Conservation (phyloP, 2,329 filamentous ascomycete species). For the Neobulgaria alba region DNA sequence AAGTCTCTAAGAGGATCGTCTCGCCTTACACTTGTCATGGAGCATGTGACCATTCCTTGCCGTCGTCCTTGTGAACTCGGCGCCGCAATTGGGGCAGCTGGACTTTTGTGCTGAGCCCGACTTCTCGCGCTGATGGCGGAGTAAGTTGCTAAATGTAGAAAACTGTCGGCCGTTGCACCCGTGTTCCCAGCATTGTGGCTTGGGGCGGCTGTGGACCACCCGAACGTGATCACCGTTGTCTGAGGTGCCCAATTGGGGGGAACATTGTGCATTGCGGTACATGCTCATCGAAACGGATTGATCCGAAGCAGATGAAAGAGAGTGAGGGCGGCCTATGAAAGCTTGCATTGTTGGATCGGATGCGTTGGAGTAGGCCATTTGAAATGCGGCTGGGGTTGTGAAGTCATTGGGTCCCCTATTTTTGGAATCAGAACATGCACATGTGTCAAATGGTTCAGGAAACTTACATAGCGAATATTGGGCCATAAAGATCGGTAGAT, state of each 20-base stretch:
- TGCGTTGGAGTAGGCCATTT: conserved; percentile 22
- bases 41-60: conserved; percentile 79
- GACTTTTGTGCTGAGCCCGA: conserved; percentile 85
- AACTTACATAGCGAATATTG: conserved; percentile 26
- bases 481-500: conserved; percentile 25
- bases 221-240: conserved; percentile 46
- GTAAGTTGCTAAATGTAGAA: conserved; percentile 89
- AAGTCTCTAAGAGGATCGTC: conserved; percentile 39
- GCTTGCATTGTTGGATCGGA: conserved; percentile 19
- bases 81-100: conserved; percentile 81
- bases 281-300: conserved; percentile 15
- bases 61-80: conserved; percentile 83
- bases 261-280: conserved; percentile 27
- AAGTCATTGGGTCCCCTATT: conserved; percentile 22
- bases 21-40: conserved; percentile 88
- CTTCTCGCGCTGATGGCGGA: conserved; percentile 90
- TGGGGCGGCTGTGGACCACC: conserved; percentile 71
- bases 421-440: conserved; percentile 2
- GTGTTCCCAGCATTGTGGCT: conserved; percentile 95
- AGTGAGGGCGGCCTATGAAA: conserved; percentile 23
- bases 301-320: conserved; percentile 23
- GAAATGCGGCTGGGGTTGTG: conserved; percentile 19
- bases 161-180: conserved; percentile 94
- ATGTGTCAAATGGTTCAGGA: not conserved
- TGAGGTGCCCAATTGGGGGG: conserved; percentile 31